Percentiles rank a stretch among this genome's conserved stretches.
phyloP scores from a whole-genome alignment of 2,329 filamentous ascomycete genomes.

The Colletotrichum falcatum region DNA sequence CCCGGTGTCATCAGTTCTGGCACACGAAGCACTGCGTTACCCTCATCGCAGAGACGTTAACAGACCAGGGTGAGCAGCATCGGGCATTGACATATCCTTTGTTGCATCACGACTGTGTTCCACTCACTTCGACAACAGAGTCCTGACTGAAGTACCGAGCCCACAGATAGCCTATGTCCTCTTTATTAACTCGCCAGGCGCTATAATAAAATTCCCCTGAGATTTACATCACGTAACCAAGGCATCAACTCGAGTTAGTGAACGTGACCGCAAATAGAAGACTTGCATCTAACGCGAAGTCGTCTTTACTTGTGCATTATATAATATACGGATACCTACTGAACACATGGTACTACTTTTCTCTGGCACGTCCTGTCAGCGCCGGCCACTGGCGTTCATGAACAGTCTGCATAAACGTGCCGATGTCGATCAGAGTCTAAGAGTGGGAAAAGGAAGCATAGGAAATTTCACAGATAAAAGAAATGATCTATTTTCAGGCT shows the following conservation, averaged over 20 bases:
- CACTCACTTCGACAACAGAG: not conserved
- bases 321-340: no score
- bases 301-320: not conserved
- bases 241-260: not conserved
- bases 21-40: conserved; percentile 20
- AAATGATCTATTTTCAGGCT: no score
- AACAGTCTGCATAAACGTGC: no score
- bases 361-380: no score
- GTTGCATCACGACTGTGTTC: not conserved
- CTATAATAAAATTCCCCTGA: not conserved
- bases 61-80: not conserved
- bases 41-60: not conserved
- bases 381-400: no score
- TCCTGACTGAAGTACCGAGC: not conserved
- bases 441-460: no score
- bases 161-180: not conserved
- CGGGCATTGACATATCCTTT: not conserved
- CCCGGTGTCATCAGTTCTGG: conserved; percentile 18
- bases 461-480: no score
- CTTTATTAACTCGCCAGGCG: no score
- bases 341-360: no score
- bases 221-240: not conserved
- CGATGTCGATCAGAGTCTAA: no score
- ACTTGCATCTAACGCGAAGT: not conserved
- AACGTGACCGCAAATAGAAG: not conserved